Conservation (phyloP, 768 basidiomycete species). For the Termitomyces sp. region DNA sequence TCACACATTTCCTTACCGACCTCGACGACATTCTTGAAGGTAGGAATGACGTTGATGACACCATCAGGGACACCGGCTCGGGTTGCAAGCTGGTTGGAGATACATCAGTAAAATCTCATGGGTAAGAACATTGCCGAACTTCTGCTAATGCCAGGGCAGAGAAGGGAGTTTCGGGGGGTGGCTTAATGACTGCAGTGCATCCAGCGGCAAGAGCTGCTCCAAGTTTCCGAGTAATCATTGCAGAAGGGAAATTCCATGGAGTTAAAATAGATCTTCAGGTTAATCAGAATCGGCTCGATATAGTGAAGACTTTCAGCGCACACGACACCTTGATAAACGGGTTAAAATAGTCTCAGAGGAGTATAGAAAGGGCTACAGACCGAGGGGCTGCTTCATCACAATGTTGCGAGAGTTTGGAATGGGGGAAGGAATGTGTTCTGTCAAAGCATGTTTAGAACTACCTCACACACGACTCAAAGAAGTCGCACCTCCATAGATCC, state of each 20-base stretch:
- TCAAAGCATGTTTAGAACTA: background rate
- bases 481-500: conserved; percentile 75
- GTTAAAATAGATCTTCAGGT: conserved; percentile 63
- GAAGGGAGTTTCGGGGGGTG: conserved; percentile 92
- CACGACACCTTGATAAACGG: conserved; percentile 30
- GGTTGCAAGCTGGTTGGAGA: conserved; percentile 50
- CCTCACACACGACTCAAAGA: conserved; percentile 10
- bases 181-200: conserved; percentile 95
- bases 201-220: conserved; percentile 90
- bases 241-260: conserved; percentile 93
- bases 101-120: background rate
- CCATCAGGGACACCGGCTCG: conserved; percentile 94
- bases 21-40: conserved; percentile 75
- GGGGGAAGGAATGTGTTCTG: conserved; percentile 81
- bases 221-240: conserved; percentile 91
- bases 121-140: conserved; percentile 30
- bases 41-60: conserved; percentile 92
- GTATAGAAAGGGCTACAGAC: conserved; percentile 29
- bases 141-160: conserved; percentile 89
- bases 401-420: conserved; percentile 69
- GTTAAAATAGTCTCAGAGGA: background rate
- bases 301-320: conserved; percentile 16
- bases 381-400: conserved; percentile 90
- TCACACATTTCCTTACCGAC: conserved; percentile 95
- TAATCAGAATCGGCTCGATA: background rate